A percentile compares a stretch with the other conserved stretches of the same genome.
phyloP scores from a whole-genome alignment of 106 monocot genomes.

The Allium sativum region DNA sequence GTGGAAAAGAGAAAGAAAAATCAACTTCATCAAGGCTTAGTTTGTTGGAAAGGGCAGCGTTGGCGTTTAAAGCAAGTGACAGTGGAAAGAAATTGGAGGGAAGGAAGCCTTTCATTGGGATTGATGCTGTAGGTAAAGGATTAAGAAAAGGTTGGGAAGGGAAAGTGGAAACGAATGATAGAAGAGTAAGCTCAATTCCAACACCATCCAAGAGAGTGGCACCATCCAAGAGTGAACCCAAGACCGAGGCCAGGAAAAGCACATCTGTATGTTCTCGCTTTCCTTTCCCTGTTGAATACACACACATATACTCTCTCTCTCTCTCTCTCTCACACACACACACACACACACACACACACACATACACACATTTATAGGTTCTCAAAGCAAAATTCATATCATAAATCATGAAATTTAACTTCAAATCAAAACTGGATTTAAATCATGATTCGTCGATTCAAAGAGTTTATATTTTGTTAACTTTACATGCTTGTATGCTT shows the following conservation, averaged over 20 bases:
- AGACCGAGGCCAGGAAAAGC: slow-evolving; percentile 20
- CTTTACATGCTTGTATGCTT: too few species aligned
- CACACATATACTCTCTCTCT: too few species aligned
- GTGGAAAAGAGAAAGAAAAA: slow-evolving; percentile 34
- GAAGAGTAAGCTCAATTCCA: slow-evolving; percentile 20
- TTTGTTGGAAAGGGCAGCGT: slow-evolving; percentile 52
- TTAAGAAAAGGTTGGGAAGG: slow-evolving; percentile 73
- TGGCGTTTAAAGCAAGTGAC: slow-evolving; percentile 37
- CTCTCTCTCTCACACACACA: background rate
- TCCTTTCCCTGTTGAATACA: background rate
- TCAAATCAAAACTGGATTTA: too few species aligned
- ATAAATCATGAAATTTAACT: too few species aligned
- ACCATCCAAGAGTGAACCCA: slow-evolving; percentile 15
- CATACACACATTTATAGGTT: too few species aligned
- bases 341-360: too few species aligned
- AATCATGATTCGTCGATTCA: too few species aligned
- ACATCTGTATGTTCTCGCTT: slow-evolving; percentile 30
- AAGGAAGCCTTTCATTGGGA: slow-evolving; percentile 15
- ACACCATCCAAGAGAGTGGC: slow-evolving; percentile 20
- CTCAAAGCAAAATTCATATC: too few species aligned
- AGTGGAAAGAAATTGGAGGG: slow-evolving; percentile 25
- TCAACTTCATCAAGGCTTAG: slow-evolving; percentile 21
- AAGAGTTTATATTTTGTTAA: too few species aligned
- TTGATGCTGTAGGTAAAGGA: slow-evolving; percentile 32
- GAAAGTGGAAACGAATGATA: slow-evolving; percentile 19